Conservation (phyloP, 2,329 filamentous ascomycete genomes). For the Cladosporium austrohemisphaericum region DNA sequence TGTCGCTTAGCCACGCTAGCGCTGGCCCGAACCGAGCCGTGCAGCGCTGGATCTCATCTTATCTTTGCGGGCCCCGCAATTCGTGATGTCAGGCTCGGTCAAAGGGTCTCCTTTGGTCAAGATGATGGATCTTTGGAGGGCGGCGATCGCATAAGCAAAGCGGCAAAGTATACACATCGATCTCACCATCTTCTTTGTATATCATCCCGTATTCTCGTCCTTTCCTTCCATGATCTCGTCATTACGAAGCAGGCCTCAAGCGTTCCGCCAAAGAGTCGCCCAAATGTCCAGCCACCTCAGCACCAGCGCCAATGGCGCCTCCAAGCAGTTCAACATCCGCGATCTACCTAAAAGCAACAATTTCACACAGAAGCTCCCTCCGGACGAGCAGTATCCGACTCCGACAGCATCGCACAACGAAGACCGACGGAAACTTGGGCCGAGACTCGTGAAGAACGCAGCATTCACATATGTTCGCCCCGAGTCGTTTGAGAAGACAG, state of each 20-base stretch:
- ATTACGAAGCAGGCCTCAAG: conserved; percentile 17
- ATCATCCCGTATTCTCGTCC: not conserved
- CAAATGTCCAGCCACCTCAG: conserved; percentile 45
- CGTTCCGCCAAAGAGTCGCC: conserved; percentile 30
- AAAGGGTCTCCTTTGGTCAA: too few relatives aligned
- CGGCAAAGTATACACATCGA: too few relatives aligned
- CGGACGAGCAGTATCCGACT: conserved; percentile 75
- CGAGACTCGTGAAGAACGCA: conserved; percentile 79
- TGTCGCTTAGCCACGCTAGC: too few relatives aligned
- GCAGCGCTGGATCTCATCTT: too few relatives aligned
- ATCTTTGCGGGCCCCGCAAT: too few relatives aligned
- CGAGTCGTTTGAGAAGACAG: conserved; percentile 65
- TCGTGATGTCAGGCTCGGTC: too few relatives aligned
- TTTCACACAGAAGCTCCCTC: conserved; percentile 65
- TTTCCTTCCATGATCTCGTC: conserved; percentile 8
- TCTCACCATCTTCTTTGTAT: not conserved
- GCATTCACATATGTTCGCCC: conserved; percentile 90
- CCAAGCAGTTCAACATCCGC: conserved; percentile 37
- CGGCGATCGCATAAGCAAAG: too few relatives aligned
- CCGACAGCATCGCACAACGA: conserved; percentile 77
- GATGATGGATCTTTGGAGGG: too few relatives aligned
- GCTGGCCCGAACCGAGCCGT: too few relatives aligned
- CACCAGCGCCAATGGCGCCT: conserved; percentile 25
- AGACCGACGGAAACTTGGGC: conserved; percentile 69
- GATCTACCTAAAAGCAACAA: conserved; percentile 62